phyloP scores from a whole-genome alignment of 1,284 basidiomycete genomes.

The Phellopilus nigrolimitatus region DNA sequence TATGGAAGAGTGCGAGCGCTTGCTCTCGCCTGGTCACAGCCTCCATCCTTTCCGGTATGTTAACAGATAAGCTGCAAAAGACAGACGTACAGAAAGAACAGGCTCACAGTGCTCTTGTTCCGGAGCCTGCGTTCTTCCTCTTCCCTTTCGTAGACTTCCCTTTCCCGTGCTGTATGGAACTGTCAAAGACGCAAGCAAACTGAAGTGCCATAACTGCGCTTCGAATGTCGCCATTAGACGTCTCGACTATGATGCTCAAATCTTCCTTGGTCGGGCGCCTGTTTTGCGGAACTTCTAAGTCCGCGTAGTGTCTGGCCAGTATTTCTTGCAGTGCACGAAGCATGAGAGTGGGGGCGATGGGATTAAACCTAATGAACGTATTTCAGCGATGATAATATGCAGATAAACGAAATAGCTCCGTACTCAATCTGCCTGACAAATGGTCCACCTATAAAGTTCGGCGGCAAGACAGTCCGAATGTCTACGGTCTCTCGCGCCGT shows the following conservation, averaged over 20 bases:
- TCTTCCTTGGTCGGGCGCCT: conserved; percentile 53
- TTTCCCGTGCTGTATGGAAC: conserved; percentile 27
- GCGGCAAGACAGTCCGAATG: conserved; percentile 61
- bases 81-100: not conserved
- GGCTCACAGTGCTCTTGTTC: conserved; percentile 8
- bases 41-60: conserved; percentile 40
- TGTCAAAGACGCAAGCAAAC: conserved; percentile 55
- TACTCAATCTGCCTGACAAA: conserved; percentile 75
- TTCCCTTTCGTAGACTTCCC: conserved; percentile 19
- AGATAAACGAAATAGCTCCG: conserved; percentile 24
- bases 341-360: conserved; percentile 84
- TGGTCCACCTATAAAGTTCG: conserved; percentile 53
- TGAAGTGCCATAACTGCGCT: conserved; percentile 92
- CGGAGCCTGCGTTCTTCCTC: conserved; percentile 26
- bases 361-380: conserved; percentile 85
- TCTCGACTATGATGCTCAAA: conserved; percentile 71
- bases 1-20: conserved; percentile 85
- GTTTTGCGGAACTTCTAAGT: conserved; percentile 10
- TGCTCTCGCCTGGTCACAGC: conserved; percentile 79
- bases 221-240: conserved; percentile 86
- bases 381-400: conserved; percentile 7
- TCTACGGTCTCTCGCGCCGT: conserved; percentile 56
- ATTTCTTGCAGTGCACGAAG: conserved; percentile 72
- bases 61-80: not conserved
- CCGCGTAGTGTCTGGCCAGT: conserved; percentile 43